A percentile compares a stretch with the other conserved stretches of the same genome.
phyloP scores from a whole-genome alignment of 768 basidiomycete species.

The Polyporus arcularius region DNA sequence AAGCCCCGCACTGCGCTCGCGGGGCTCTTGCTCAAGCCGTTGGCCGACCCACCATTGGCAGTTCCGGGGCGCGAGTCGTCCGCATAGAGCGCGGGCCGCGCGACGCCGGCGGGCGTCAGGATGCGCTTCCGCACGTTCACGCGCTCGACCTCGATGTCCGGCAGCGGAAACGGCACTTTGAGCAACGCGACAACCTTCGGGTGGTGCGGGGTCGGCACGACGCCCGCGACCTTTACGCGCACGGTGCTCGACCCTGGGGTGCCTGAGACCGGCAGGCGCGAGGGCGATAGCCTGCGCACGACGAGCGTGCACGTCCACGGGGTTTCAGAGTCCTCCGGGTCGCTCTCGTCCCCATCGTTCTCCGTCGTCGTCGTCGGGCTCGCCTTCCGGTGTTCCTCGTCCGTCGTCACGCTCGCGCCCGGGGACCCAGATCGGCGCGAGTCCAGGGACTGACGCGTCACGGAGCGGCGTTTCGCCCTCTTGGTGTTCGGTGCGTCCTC shows the following conservation, averaged over 20 bases:
- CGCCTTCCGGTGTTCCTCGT: slow-evolving; percentile 17
- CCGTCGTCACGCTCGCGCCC: slow-evolving; percentile 16
- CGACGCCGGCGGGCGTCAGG: slow-evolving; percentile 36
- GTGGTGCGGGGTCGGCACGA: slow-evolving; percentile 93
- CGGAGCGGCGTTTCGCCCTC: slow-evolving; percentile 17
- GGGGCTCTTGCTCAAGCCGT: slow-evolving; percentile 27
- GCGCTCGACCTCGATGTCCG: slow-evolving; percentile 74
- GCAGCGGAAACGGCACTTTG: slow-evolving; percentile 87
- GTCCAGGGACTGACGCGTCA: slow-evolving; percentile 18
- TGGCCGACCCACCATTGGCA: slow-evolving; percentile 15
- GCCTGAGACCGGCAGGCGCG: slow-evolving; percentile 5
- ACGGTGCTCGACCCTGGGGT: slow-evolving; percentile 21
- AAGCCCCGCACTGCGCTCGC: slow-evolving; percentile 12
- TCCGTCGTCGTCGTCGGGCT: slow-evolving; percentile 15
- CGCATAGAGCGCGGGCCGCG: slow-evolving; percentile 25
- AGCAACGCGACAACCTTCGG: slow-evolving; percentile 92
- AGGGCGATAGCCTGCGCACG: slow-evolving; percentile 45
- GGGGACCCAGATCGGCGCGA: slow-evolving; percentile 26
- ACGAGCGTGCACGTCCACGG: slow-evolving; percentile 92
- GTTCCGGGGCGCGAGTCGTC: slow-evolving; percentile 7
- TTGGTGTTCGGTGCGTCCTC: slow-evolving; percentile 6
- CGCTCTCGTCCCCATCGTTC: slow-evolving; percentile 78
- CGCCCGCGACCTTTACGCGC: slow-evolving; percentile 73
- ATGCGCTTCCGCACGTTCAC: slow-evolving; percentile 55
- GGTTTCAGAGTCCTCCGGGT: slow-evolving; percentile 95